Evolutionary conservation across 2,329 filamentous ascomycete species (phyloP).

Genomic region (Thielaviopsis punctulata): DNA sequence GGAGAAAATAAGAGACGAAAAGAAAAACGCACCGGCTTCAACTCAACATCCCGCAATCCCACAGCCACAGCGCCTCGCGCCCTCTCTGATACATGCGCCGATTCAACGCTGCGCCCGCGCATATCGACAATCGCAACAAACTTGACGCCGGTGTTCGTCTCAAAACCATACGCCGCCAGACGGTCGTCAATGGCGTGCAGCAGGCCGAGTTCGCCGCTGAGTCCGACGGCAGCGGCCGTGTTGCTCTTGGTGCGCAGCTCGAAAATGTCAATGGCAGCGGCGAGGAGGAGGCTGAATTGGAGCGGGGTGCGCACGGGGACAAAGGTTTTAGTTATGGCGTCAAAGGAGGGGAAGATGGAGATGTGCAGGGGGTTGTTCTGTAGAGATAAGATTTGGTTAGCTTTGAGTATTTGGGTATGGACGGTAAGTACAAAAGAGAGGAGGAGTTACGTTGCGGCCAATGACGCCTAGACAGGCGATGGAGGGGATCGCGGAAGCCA

Average conservation of each 20-base stretch:
- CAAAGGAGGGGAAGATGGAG: constrained; percentile 66
- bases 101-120: constrained; percentile 46
- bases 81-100: constrained; percentile 12
- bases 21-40: constrained; percentile 43
- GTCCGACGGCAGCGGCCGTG: constrained; percentile 34
- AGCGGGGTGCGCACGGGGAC: constrained; percentile 51
- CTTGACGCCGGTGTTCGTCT: constrained; percentile 89
- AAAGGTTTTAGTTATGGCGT: constrained; percentile 33
- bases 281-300: constrained; percentile 82
- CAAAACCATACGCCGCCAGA: constrained; percentile 83
- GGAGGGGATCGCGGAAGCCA: constrained; percentile 50
- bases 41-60: constrained; percentile 67
- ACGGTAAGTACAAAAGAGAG: neutral
- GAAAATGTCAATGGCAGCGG: constrained; percentile 85
- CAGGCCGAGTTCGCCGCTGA: constrained; percentile 75
- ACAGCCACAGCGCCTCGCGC: constrained; percentile 27
- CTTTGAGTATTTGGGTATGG: neutral
- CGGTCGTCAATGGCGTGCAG: constrained; percentile 89
- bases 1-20: constrained; percentile 22
- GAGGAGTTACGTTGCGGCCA: constrained; percentile 59
- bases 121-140: constrained; percentile 85
- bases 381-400: constrained; percentile 8
- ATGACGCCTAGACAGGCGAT: constrained; percentile 91
- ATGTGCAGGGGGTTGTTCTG: constrained; percentile 96
- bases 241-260: constrained; percentile 64